Conservation (phyloP, 2,329 filamentous ascomycete genomes). For the Aureobasidium pullulans region DNA sequence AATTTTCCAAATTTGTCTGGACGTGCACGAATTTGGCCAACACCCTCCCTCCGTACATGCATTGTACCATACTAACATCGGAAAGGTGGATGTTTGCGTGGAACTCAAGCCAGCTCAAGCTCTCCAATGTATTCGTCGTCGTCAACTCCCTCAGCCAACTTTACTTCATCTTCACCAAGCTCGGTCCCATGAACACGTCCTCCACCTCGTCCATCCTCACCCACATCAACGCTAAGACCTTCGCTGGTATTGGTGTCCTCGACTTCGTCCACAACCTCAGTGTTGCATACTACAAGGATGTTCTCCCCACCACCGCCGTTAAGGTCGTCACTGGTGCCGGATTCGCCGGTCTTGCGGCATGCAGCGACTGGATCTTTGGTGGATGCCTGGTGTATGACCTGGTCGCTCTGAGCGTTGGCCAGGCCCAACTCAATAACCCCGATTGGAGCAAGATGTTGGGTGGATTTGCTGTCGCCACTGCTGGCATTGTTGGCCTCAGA, state of each 20-base stretch:
- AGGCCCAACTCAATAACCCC: constrained; percentile 40
- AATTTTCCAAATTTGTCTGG: too few relatives aligned
- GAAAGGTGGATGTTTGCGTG: constrained; percentile 52
- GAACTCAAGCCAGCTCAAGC: constrained; percentile 46
- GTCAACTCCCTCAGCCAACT: constrained; percentile 51
- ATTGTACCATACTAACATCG: too few relatives aligned
- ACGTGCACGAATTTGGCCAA: too few relatives aligned
- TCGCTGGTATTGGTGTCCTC: constrained; percentile 53
- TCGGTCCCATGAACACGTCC: constrained; percentile 42
- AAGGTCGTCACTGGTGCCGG: constrained; percentile 48
- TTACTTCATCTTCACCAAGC: constrained; percentile 44
- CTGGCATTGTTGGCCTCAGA: constrained; percentile 45
- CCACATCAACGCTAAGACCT: constrained; percentile 52
- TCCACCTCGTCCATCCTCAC: constrained; percentile 49
- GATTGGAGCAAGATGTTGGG: constrained; percentile 47
- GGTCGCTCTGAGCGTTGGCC: constrained; percentile 47
- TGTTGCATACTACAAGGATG: constrained; percentile 47
- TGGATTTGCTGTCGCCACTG: constrained; percentile 44
- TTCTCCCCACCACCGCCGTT: constrained; percentile 39
- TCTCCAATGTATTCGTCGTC: constrained; percentile 49
- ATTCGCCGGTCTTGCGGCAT: constrained; percentile 43
- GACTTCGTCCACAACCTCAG: constrained; percentile 53
- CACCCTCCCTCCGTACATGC: too few relatives aligned
- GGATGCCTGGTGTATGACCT: constrained; percentile 54
- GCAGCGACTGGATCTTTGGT: constrained; percentile 55